These are phyloP conservation scores for Wickerhamomyces chaumierensis DNA, from an alignment of 805 yeast genomes.

Conservation along the genomic window DNA sequence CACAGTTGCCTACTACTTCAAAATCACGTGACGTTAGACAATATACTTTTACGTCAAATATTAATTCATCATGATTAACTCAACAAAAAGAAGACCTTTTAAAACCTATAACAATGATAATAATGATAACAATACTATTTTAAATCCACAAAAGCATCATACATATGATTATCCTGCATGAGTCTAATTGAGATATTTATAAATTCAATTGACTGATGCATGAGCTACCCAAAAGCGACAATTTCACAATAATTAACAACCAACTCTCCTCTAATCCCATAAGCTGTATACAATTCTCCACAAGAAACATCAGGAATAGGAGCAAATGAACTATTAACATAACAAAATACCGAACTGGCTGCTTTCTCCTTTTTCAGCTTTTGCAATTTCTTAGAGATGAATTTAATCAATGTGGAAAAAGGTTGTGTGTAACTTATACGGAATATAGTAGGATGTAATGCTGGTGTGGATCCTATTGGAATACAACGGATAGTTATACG, in stretches of 20 bases:
- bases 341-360: slow-evolving; percentile 23
- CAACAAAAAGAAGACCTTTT: too few relatives aligned
- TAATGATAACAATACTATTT: too few relatives aligned
- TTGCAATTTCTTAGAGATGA: slow-evolving; percentile 29
- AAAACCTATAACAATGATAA: too few relatives aligned
- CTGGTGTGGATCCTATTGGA: slow-evolving; percentile 48
- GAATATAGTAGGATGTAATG: slow-evolving; percentile 37
- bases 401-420: slow-evolving; percentile 33
- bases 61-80: too few relatives aligned
- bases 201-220: too few relatives aligned
- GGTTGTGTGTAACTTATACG: slow-evolving; percentile 36
- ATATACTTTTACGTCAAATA: too few relatives aligned
- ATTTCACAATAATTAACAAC: slow-evolving; percentile 33
- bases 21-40: too few relatives aligned
- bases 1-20: too few relatives aligned
- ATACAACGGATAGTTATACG: slow-evolving; percentile 38
- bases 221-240: slow-evolving; percentile 39
- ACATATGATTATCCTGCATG: too few relatives aligned
- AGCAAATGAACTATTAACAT: slow-evolving; percentile 33
- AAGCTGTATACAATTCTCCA: slow-evolving; percentile 25
- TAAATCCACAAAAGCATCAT: too few relatives aligned
- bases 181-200: not conserved
- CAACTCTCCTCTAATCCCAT: slow-evolving; percentile 27
- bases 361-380: slow-evolving; percentile 7
- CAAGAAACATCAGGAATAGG: slow-evolving; percentile 34